Evolutionary conservation across 2,329 filamentous ascomycete species (phyloP).

Genomic region (Neoscytalidium dimidiatum): DNA sequence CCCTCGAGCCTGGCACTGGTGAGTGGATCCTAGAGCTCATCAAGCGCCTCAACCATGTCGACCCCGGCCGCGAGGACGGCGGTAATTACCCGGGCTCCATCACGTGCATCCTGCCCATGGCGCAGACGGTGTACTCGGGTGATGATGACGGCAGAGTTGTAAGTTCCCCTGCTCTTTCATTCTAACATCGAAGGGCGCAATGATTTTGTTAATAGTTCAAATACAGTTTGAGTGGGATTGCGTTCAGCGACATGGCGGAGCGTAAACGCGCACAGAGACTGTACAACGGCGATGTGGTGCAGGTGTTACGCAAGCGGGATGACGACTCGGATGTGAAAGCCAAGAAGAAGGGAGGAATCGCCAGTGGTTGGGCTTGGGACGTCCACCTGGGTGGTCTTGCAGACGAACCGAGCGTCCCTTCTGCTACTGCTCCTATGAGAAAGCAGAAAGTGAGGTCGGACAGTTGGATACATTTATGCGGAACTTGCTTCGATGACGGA

Average conservation of each 20-base stretch:
- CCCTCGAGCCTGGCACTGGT: slow-evolving; percentile 55
- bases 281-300: not conserved
- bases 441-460: not conserved
- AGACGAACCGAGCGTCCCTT: too few relatives aligned
- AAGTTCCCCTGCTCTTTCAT: not conserved
- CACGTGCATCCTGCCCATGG: slow-evolving; percentile 82
- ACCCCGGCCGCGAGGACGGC: slow-evolving; percentile 64
- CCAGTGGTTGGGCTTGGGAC: not conserved
- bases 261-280: not conserved
- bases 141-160: slow-evolving; percentile 85
- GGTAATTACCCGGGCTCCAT: slow-evolving; percentile 65
- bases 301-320: not conserved
- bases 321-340: not conserved
- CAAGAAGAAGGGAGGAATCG: not conserved
- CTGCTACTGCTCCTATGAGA: not conserved
- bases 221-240: slow-evolving; percentile 60
- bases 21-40: slow-evolving; percentile 77
- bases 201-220: slow-evolving; percentile 4
- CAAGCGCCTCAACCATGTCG: slow-evolving; percentile 78
- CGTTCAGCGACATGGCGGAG: slow-evolving; percentile 47
- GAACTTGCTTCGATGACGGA: not conserved
- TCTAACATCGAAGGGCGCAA: not conserved
- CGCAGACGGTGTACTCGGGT: slow-evolving; percentile 84
- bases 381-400: not conserved
- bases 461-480: not conserved